A percentile compares a stretch with the other conserved stretches of the same genome.
phyloP scores from a whole-genome alignment of 2,329 filamentous ascomycete species.

The Aureobasidium pullulans region DNA sequence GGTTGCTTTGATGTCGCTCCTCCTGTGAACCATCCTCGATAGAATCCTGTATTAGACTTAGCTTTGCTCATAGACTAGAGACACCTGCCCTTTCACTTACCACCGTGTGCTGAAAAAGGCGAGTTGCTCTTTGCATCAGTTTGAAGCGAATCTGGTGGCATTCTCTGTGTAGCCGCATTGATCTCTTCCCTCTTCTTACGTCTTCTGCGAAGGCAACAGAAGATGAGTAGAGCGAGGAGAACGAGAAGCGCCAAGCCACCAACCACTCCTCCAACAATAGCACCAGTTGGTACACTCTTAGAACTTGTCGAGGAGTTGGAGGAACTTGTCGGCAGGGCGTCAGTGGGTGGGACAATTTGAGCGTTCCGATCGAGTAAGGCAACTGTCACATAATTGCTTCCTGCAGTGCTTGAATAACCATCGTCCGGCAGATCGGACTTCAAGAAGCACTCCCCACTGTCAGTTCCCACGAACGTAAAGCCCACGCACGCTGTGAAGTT shows the following conservation, averaged over 20 bases:
- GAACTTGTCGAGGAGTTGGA: background rate
- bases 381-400: conserved; percentile 21
- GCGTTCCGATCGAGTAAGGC: conserved; percentile 19
- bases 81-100: conserved; percentile 16
- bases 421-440: conserved; percentile 19
- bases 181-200: conserved; percentile 20
- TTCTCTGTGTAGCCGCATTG: conserved; percentile 16
- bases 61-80: background rate
- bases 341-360: background rate
- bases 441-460: conserved; percentile 23
- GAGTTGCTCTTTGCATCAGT: conserved; percentile 16
- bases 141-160: conserved; percentile 16
- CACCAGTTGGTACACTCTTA: conserved; percentile 18
- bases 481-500: conserved; percentile 19
- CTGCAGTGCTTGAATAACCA: conserved; percentile 17
- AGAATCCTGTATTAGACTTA: conserved; percentile 1
- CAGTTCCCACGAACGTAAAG: conserved; percentile 23
- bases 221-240: conserved; percentile 16
- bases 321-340: background rate
- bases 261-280: conserved; percentile 18
- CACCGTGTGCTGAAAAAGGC: conserved; percentile 23
- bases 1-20: background rate
- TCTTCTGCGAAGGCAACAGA: conserved; percentile 15
- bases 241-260: conserved; percentile 17
- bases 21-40: background rate